These are phyloP conservation scores for Magnolia kwangsiensis DNA, from an alignment of 164 flowering plant genomes.

Conservation along the genomic window DNA sequence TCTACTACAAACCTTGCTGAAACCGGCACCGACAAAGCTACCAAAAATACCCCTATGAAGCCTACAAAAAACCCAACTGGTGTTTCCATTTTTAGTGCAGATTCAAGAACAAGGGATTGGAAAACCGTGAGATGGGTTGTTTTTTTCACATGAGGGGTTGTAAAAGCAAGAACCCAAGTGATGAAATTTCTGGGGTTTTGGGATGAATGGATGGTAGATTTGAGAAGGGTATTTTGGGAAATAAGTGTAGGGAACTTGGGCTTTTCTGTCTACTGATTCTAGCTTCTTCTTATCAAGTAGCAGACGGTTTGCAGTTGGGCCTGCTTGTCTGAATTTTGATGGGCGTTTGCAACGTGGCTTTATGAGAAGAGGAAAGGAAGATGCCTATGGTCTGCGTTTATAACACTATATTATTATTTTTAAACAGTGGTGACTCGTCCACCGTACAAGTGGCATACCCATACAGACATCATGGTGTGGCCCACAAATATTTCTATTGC, in stretches of 20 bases:
- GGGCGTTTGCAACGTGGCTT: neutral
- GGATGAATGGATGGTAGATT: neutral
- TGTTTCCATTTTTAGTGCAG: conserved; percentile 12
- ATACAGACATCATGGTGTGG: too few species aligned
- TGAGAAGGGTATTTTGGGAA: neutral
- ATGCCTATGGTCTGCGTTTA: too few species aligned
- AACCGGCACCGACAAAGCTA: conserved; percentile 8
- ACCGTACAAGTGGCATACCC: too few species aligned
- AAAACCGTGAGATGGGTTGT: neutral
- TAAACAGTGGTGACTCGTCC: too few species aligned
- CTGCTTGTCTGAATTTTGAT: neutral
- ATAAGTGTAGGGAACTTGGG: neutral
- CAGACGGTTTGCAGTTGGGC: neutral
- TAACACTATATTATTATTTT: too few species aligned
- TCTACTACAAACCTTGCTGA: conserved; percentile 73
- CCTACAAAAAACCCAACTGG: conserved; percentile 25
- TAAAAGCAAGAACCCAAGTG: neutral
- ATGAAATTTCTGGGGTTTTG: neutral
- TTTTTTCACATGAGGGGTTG: neutral
- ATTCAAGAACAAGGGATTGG: neutral
- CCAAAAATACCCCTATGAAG: conserved; percentile 30
- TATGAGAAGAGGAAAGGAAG: neutral
- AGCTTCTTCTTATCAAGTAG: neutral
- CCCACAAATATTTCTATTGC: too few species aligned
- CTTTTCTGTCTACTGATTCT: neutral